Base-by-base conservation (phyloP, 2,329 filamentous ascomycete species). In the Fusarium transvaalense region DNA sequence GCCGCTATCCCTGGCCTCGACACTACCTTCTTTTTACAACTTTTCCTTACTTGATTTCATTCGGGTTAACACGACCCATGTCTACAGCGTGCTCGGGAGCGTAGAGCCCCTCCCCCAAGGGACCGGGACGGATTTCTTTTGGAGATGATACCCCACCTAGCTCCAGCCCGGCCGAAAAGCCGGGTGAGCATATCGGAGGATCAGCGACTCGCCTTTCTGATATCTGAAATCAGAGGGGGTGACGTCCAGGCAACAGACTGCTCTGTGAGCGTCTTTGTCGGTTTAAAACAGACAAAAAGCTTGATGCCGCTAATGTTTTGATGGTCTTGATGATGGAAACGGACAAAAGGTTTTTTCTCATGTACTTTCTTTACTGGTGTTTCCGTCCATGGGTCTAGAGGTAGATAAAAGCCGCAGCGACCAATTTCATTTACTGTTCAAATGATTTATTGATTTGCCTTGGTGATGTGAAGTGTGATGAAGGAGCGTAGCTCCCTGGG, bases 1-100 rank as follows among this genome's bases (percentile, higher is more conserved):
- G 62, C 61, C 71, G 74, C 76, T 78, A 80, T 79, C 80, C 81
- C 81, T 83, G 81, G 80, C 81, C 81, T 81, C 76, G 71, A 65
- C 67, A 70, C 42, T 60, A 69, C 68, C 41, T 61, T 70, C 43
- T 52, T 68, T 66, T 68, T 42, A 52, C 57, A 45, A 46, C 27
- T n/a, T 66, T 68, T 73, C 56, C 57, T 71, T 66, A 19, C 59
- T 50, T 68, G 35, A 34, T 63, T 63, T 51, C 12, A 39, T 56
- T 32, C 48, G 52, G 61, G 72, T 70, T 61, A 55, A 62, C 25
- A 60, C 57, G 63, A 67, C 68, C 60, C 64, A 48, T 62, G 56
- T 68, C 59, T 54, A 68, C 57, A 71, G 60, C 71, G 62, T 70
- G 69, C 69, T 59, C 47, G 48, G 47, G 23, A 59, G 52, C 52